Evolutionary conservation across 441 rosid species (phyloP).

Genomic region (Eruca vesicaria): DNA sequence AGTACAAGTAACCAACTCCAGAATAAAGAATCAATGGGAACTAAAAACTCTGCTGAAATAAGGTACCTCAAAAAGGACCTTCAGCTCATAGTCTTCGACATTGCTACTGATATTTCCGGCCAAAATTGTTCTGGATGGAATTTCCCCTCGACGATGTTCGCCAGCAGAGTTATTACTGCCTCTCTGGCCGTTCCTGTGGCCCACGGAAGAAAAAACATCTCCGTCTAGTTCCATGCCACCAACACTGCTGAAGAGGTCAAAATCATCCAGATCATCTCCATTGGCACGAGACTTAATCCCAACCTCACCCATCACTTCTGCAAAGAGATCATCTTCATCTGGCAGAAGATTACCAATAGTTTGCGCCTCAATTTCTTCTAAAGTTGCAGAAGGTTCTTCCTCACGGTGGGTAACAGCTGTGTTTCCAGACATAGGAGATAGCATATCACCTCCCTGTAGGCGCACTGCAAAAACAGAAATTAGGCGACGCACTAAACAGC

Average conservation of each 20-base stretch:
- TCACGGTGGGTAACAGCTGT: constrained; percentile 38
- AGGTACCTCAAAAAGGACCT: constrained; percentile 56
- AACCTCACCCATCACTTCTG: constrained; percentile 57
- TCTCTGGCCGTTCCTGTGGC: constrained; percentile 36
- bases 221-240: constrained; percentile 72
- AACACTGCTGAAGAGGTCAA: constrained; percentile 60
- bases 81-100: constrained; percentile 57
- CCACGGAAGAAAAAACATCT: constrained; percentile 36
- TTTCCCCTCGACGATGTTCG: constrained; percentile 44
- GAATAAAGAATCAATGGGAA: constrained; percentile 1
- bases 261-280: constrained; percentile 57
- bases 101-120: constrained; percentile 51
- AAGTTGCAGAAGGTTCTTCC: constrained; percentile 49
- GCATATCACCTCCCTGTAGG: constrained; percentile 38
- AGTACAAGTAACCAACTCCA: background rate
- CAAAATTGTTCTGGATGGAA: constrained; percentile 58
- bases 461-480: constrained; percentile 43
- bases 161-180: constrained; percentile 41
- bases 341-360: constrained; percentile 68
- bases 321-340: constrained; percentile 64
- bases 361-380: constrained; percentile 62
- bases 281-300: constrained; percentile 39
- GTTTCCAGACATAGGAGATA: constrained; percentile 32
- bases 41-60: constrained; percentile 6
- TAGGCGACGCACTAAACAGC: background rate